Percentiles rank a stretch among this genome's conserved stretches.
These are phyloP conservation scores for Rhodotorula sp. DNA, from an alignment of 1,284 basidiomycete species.

Conservation along the genomic window DNA sequence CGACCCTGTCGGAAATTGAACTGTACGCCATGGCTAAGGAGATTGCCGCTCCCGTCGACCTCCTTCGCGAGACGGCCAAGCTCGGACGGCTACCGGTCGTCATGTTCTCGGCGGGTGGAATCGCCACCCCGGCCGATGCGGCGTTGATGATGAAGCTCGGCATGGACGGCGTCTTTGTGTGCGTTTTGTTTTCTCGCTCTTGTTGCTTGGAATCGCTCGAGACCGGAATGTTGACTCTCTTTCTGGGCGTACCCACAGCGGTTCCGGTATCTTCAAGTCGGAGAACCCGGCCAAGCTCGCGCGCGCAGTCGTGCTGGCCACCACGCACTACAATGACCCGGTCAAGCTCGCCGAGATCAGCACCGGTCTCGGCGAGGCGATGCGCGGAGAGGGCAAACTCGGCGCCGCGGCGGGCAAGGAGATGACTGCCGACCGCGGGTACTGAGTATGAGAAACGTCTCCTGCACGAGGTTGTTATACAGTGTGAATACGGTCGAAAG, in stretches of 20 bases:
- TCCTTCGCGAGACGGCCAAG: conserved; percentile 93
- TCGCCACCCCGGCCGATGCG: conserved; percentile 96
- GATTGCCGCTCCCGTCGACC: conserved; percentile 91
- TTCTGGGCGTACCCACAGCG: conserved; percentile 65
- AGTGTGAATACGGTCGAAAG: background rate
- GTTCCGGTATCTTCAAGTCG: conserved; percentile 92
- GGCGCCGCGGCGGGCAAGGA: conserved; percentile 18
- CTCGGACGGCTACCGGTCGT: conserved; percentile 91
- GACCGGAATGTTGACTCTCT: conserved; percentile 21
- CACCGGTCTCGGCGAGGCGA: conserved; percentile 43
- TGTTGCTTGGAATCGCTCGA: conserved; percentile 2
- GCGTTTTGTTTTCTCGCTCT: conserved; percentile 44
- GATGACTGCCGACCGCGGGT: conserved; percentile 40
- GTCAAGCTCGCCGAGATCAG: conserved; percentile 70
- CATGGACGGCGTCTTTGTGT: conserved; percentile 82
- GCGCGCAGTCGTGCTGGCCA: conserved; percentile 95
- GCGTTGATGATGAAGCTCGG: conserved; percentile 99
- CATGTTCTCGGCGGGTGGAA: conserved; percentile 69
- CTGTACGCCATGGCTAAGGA: conserved; percentile 93
- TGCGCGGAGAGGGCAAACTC: conserved; percentile 43
- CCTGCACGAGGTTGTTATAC: background rate
- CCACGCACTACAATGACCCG: conserved; percentile 95
- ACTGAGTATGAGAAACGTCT: conserved; percentile 1
- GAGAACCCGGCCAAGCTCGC: conserved; percentile 92
- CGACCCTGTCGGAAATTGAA: conserved; percentile 78